These are phyloP conservation scores for Hanseniaspora valbyensis DNA, from an alignment of 805 yeast genomes.

Conservation along the genomic window DNA sequence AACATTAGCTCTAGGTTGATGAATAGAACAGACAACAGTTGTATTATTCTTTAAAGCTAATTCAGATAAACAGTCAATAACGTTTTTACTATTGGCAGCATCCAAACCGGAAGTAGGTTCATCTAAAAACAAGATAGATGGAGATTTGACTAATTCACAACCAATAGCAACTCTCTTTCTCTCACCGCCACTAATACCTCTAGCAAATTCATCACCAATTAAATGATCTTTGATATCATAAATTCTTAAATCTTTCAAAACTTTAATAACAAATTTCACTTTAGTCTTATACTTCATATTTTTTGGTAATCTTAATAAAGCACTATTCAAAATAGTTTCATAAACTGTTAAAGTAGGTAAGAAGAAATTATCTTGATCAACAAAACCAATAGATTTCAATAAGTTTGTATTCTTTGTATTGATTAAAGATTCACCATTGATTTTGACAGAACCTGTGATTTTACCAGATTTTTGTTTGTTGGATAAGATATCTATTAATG, in stretches of 20 bases:
- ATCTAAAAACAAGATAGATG: slow-evolving; percentile 70
- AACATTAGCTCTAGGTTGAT: slow-evolving; percentile 93
- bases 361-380: slow-evolving; percentile 86
- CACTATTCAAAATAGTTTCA: slow-evolving; percentile 89
- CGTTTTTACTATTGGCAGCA: slow-evolving; percentile 85
- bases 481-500: slow-evolving; percentile 82
- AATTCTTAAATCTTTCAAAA: slow-evolving; percentile 75
- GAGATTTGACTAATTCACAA: slow-evolving; percentile 83
- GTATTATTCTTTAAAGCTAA: slow-evolving; percentile 72
- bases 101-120: slow-evolving; percentile 96
- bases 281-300: slow-evolving; percentile 65
- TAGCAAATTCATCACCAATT: slow-evolving; percentile 76
- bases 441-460: slow-evolving; percentile 52
- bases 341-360: slow-evolving; percentile 90
- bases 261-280: slow-evolving; percentile 69
- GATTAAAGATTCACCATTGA: slow-evolving; percentile 49
- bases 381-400: slow-evolving; percentile 70
- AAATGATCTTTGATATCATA: slow-evolving; percentile 69
- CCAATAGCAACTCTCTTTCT: slow-evolving; percentile 87
- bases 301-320: slow-evolving; percentile 74
- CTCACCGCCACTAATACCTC: slow-evolving; percentile 83
- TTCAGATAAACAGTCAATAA: slow-evolving; percentile 70
- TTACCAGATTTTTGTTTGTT: slow-evolving; percentile 72
- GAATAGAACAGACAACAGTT: slow-evolving; percentile 86
- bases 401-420: background rate